Percentiles rank a stretch among this genome's conserved stretches.
Conservation (phyloP, 208 protist species). For the Leishmania guyanensis region DNA sequence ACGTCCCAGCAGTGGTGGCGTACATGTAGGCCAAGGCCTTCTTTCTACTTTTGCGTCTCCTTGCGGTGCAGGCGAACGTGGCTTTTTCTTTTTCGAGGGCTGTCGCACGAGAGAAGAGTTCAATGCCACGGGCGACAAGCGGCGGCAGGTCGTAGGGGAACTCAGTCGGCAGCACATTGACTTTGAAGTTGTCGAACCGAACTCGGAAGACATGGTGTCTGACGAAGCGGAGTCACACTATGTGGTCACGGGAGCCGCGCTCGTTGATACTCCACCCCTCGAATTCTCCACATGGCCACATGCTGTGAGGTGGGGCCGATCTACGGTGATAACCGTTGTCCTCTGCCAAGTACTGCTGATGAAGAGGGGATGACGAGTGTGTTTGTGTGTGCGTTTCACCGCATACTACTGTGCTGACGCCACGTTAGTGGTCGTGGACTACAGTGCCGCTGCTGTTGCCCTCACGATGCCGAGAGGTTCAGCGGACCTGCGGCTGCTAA, state of each 20-base stretch:
- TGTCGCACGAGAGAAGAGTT: slow-evolving; percentile 50
- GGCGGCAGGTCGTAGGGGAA: slow-evolving; percentile 39
- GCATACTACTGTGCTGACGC: not conserved
- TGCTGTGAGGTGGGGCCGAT: not conserved
- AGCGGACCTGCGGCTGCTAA: not conserved
- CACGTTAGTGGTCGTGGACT: not conserved
- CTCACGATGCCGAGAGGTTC: not conserved
- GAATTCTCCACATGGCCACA: not conserved
- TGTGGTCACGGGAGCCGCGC: not conserved
- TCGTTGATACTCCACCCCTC: slow-evolving; percentile 9
- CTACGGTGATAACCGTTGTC: not conserved
- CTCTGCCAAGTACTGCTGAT: not conserved
- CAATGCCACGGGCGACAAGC: slow-evolving; percentile 37
- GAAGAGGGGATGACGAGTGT: not conserved
- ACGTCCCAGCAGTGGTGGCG: slow-evolving; percentile 56
- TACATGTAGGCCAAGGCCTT: slow-evolving; percentile 67
- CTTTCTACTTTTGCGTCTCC: slow-evolving; percentile 44
- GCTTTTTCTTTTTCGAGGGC: slow-evolving; percentile 66
- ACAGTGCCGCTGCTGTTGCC: not conserved
- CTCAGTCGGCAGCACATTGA: slow-evolving; percentile 22
- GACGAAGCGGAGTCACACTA: slow-evolving; percentile 9
- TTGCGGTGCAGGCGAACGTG: slow-evolving; percentile 52
- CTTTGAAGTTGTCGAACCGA: slow-evolving; percentile 25
- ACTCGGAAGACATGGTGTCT: slow-evolving; percentile 19
- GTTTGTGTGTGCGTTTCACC: not conserved